Evolutionary conservation across 2,329 filamentous ascomycete species (phyloP).

Genomic region (Penicillium carneum): DNA sequence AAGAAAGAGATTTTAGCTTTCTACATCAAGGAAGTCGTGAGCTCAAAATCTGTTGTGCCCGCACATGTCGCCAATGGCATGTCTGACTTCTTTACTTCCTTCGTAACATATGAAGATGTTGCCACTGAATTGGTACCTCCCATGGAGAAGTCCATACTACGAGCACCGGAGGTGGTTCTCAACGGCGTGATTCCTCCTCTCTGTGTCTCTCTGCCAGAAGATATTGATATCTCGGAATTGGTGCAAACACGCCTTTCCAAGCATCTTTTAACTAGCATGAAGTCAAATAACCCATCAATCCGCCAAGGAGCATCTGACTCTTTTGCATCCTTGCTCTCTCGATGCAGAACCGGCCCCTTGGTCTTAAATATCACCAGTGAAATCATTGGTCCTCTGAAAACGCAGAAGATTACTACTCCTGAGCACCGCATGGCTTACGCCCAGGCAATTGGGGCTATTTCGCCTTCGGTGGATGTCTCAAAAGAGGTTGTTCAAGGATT

Average conservation of each 20-base stretch:
- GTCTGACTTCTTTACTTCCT: constrained; percentile 80
- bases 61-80: constrained; percentile 75
- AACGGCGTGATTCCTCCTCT: constrained; percentile 78
- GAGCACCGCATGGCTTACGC: constrained; percentile 86
- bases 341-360: constrained; percentile 64
- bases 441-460: constrained; percentile 75
- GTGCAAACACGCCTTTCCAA: constrained; percentile 79
- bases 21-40: constrained; percentile 83
- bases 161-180: constrained; percentile 88
- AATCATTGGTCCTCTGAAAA: constrained; percentile 78
- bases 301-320: constrained; percentile 76
- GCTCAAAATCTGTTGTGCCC: constrained; percentile 75
- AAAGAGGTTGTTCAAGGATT: constrained; percentile 72
- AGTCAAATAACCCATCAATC: constrained; percentile 82
- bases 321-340: constrained; percentile 73
- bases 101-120: constrained; percentile 76
- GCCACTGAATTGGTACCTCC: constrained; percentile 77
- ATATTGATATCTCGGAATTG: constrained; percentile 78
- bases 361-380: constrained; percentile 78
- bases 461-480: constrained; percentile 67
- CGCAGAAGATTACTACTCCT: constrained; percentile 80
- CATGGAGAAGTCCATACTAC: constrained; percentile 85
- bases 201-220: constrained; percentile 70
- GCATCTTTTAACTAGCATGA: constrained; percentile 85
- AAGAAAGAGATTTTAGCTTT: constrained; percentile 81